Conservation (phyloP, 2,329 filamentous ascomycete genomes). For the Celoporthe dispersa region DNA sequence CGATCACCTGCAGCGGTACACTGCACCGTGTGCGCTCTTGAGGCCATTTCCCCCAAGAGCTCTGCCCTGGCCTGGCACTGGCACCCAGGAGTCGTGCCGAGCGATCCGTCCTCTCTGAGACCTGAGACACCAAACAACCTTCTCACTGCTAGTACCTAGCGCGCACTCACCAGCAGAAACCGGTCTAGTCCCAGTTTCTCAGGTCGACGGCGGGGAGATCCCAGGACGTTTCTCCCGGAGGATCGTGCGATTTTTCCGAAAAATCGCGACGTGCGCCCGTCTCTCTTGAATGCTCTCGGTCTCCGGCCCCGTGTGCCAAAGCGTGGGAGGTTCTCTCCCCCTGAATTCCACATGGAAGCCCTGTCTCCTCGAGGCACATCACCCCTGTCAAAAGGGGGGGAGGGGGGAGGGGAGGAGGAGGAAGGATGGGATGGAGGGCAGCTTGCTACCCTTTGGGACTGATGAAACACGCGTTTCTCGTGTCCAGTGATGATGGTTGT, state of each 20-base stretch:
- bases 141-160: neutral
- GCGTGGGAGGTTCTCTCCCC: conserved; percentile 4
- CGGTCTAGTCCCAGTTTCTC: neutral
- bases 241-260: neutral
- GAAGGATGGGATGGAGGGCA: neutral
- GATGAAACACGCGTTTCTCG: conserved; percentile 31
- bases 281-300: neutral
- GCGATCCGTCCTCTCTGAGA: conserved; percentile 13
- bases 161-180: neutral
- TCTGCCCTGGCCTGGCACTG: neutral
- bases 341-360: conserved; percentile 12
- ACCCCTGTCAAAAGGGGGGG: conserved; percentile 10
- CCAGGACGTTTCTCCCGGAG: neutral
- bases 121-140: conserved; percentile 9
- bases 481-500: conserved; percentile 26
- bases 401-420: neutral
- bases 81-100: neutral
- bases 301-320: neutral
- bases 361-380: neutral
- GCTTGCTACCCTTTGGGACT: conserved; percentile 14
- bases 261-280: neutral
- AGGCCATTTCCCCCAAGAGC: neutral
- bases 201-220: conserved; percentile 6
- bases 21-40: conserved; percentile 9
- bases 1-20: neutral